Conservation (phyloP, 163 green algal genomes). For the Coccomyxa subellipsoidea region DNA sequence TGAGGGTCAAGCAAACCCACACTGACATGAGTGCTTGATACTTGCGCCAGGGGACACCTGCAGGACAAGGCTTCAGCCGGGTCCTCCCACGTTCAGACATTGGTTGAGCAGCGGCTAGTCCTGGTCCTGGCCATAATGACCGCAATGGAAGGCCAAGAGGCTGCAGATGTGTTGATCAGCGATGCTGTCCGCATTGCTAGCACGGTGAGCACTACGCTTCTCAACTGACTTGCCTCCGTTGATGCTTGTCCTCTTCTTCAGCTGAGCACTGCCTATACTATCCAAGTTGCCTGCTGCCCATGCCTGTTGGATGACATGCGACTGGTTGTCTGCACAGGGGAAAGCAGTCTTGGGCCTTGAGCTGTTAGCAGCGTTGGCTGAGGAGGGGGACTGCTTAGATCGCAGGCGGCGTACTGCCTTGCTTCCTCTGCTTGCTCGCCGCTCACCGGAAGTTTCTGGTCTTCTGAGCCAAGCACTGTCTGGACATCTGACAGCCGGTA, state of each 20-base stretch:
- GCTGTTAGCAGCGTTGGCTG: background rate
- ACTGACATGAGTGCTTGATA: background rate
- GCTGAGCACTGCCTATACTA: too few relatives aligned
- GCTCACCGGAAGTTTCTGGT: background rate
- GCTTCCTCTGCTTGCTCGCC: background rate
- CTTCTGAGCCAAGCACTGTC: background rate
- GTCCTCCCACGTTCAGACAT: background rate
- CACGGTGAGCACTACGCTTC: background rate
- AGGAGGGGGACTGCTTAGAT: background rate
- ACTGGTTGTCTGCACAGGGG: background rate
- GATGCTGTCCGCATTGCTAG: background rate
- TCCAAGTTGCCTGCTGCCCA: background rate
- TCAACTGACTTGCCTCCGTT: background rate
- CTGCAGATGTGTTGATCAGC: background rate
- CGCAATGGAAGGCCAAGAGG: background rate
- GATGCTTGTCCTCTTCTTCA: too few relatives aligned
- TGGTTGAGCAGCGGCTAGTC: background rate
- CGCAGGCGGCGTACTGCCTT: background rate
- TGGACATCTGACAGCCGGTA: background rate
- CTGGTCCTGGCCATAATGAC: constrained; percentile 4
- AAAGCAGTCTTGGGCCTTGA: background rate
- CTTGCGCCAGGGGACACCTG: background rate
- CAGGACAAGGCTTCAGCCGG: background rate
- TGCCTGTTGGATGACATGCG: background rate
- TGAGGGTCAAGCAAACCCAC: background rate